Conservation (phyloP, 805 yeast genomes). For the Debaryomyces prosopidis region DNA sequence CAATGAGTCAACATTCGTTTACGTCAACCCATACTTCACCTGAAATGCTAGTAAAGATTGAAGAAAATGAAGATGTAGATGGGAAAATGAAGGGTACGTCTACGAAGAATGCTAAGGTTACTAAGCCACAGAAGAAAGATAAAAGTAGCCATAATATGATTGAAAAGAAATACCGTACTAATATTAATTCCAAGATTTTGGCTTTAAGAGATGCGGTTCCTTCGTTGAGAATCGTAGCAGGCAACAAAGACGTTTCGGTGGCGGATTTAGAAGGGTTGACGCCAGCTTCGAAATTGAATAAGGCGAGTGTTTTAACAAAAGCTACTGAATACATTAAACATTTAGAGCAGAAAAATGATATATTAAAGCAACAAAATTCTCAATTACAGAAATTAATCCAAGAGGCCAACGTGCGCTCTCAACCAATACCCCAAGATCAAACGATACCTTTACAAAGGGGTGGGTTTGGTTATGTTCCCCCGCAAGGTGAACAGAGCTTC, state of each 20-base stretch:
- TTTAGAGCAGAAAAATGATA: conserved; percentile 60
- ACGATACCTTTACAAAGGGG: conserved; percentile 13
- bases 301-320: conserved; percentile 73
- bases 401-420: conserved; percentile 22
- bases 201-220: conserved; percentile 80
- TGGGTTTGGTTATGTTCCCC: conserved; percentile 22
- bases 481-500: conserved; percentile 14
- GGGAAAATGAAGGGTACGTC: not conserved
- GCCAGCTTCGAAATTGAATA: conserved; percentile 75
- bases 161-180: conserved; percentile 78
- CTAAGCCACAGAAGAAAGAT: conserved; percentile 53
- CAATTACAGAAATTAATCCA: conserved; percentile 39
- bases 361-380: conserved; percentile 47
- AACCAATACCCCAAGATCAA: conserved; percentile 10
- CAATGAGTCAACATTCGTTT: conserved; percentile 14
- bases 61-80: not conserved
- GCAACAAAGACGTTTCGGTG: conserved; percentile 41
- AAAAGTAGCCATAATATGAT: conserved; percentile 75
- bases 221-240: conserved; percentile 62
- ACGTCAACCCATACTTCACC: conserved; percentile 25
- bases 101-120: conserved; percentile 18
- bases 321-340: conserved; percentile 79
- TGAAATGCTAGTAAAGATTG: conserved; percentile 5
- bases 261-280: conserved; percentile 67
- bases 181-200: conserved; percentile 68